Percentiles rank a stretch among this genome's conserved stretches.
Conservation (phyloP, 805 yeast species). For the Monosporozyma aerobia region DNA sequence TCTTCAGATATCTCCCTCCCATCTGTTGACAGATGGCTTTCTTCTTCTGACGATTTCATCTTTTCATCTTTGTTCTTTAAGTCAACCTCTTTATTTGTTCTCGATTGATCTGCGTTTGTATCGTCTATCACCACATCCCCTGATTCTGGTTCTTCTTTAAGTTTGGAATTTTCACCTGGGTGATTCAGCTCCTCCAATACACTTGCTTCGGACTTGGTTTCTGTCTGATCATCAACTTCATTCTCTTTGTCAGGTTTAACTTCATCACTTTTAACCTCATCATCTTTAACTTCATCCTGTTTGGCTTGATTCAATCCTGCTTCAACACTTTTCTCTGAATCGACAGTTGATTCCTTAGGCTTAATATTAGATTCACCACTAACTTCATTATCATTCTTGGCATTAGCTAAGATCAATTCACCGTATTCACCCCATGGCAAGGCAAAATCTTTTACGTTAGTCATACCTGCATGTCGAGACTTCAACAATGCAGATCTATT, state of each 20-base stretch:
- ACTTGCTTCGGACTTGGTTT: no score
- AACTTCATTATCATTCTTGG: conserved; percentile 15
- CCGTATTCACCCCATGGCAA: conserved; percentile 41
- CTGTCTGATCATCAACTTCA: no score
- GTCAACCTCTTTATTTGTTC: background rate
- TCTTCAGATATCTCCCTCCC: no score
- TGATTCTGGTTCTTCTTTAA: background rate
- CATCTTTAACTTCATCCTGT: background rate
- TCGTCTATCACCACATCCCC: background rate
- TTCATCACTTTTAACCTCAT: no score
- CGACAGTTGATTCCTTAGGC: background rate
- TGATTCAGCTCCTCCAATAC: no score
- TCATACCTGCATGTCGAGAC: conserved; percentile 1
- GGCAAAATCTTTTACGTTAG: conserved; percentile 25
- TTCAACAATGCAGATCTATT: background rate
- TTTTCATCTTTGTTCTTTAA: no score
- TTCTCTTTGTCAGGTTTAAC: no score
- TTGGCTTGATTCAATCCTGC: background rate
- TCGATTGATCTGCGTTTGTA: background rate
- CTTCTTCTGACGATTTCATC: background rate
- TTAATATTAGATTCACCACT: background rate
- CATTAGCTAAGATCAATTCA: conserved; percentile 33
- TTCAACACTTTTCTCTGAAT: background rate
- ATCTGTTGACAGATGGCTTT: no score
- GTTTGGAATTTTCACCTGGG: background rate